Evolutionary conservation across 2,329 filamentous ascomycete species (phyloP).

Genomic region (Sphaerulina musiva): DNA sequence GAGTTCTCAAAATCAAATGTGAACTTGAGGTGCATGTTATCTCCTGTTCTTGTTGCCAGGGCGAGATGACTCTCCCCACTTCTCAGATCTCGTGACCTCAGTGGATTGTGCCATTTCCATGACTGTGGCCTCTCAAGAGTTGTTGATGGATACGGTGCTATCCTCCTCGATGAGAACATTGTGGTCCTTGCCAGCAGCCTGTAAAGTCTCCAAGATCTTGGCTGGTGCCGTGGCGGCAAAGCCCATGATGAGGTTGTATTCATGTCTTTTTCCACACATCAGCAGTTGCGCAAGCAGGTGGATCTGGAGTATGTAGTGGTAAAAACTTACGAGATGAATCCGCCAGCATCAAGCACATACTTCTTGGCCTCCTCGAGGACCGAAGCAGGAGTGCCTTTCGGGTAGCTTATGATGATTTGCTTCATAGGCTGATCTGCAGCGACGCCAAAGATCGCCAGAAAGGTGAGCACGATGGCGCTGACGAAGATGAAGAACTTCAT

Average conservation of each 20-base stretch:
- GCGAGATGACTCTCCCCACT: not conserved
- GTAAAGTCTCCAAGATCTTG: slow-evolving; percentile 61
- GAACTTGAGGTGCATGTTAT: not conserved
- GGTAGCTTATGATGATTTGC: slow-evolving; percentile 72
- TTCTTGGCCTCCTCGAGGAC: slow-evolving; percentile 66
- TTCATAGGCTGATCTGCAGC: slow-evolving; percentile 48
- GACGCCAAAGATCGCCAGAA: slow-evolving; percentile 19
- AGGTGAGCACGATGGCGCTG: slow-evolving; percentile 22
- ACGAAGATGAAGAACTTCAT: slow-evolving; percentile 30
- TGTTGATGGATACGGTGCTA: slow-evolving; percentile 33
- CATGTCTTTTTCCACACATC: slow-evolving; percentile 13
- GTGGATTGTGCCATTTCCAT: not conserved
- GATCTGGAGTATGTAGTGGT: not conserved
- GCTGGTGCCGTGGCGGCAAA: slow-evolving; percentile 56
- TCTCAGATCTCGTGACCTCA: not conserved
- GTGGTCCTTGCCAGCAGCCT: slow-evolving; percentile 55
- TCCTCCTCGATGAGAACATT: slow-evolving; percentile 70
- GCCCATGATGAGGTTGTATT: slow-evolving; percentile 31
- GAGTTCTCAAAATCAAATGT: not conserved
- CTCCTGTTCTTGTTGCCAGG: not conserved
- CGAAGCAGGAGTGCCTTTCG: slow-evolving; percentile 59
- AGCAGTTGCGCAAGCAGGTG: slow-evolving; percentile 16
- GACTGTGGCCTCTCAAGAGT: not conserved
- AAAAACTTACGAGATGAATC: slow-evolving; percentile 19
- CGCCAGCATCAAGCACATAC: slow-evolving; percentile 27